Evolutionary conservation across 257 asterid species (phyloP), one percentile per base, ranked within the genome.

Genomic region (Solanum arcanum): DNA sequence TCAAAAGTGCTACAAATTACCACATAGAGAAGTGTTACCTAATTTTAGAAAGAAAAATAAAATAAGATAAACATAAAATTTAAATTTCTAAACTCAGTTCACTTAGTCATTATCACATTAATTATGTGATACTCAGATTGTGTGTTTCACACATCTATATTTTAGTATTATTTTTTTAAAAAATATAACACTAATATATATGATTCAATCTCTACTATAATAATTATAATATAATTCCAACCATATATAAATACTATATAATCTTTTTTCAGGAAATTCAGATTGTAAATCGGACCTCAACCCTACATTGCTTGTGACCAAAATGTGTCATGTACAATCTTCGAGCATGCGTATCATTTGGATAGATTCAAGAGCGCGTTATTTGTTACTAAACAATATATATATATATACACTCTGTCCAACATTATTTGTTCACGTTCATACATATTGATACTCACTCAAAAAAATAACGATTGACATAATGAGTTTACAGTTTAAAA

Each of bases 361-460:
- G 47, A 29, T 56, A 56, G 64, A 18, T 56, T 56, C 64, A 18
- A 56, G n/a, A 18, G n/a, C 62, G 4, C 18, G 62, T 52, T 52
- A 18, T 3, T 52, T 16, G 20, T 16, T 52, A 52, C 60, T 52
- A 47, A 47, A 14, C 5, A 52, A 14, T 1, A 35, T 31, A 35
- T 5, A 37, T 37, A 37, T 1, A 6, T 6, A 35, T 1, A 5
- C 1, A 5, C 39, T 37, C 7, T 37, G 7, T 37, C 1, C 0
- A 37, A 37, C 0, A 37, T 37, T 37, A 37, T 6, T 37, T 37
- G 39, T 37, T 1, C 39, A 35, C 37, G 39, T 35, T 35, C 39
- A 35, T 1, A 5, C 39, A 35, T 1, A 5, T 5, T 35, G 7
- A 35, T 35, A 35, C 0, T 0, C 7, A 37, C 7, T 5, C 6